Percentiles rank a stretch among this genome's conserved stretches.
These are phyloP conservation scores for Tolypocladium ovalisporum DNA, from an alignment of 2,329 filamentous ascomycete species.

Conservation along the genomic window DNA sequence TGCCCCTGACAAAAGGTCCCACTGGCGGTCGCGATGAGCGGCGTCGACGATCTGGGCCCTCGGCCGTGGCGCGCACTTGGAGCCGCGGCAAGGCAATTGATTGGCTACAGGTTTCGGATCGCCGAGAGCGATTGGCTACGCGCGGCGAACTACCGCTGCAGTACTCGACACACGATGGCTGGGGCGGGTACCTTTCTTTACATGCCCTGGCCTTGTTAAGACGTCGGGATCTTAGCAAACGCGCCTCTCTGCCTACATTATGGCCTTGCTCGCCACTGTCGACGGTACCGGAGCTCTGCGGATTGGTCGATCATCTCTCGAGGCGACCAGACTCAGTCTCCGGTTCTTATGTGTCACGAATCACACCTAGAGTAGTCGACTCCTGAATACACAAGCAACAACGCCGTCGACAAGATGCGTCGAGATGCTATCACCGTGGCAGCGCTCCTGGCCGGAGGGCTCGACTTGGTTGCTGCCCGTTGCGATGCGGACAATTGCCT, in stretches of 20 bases:
- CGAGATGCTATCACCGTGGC: slow-evolving; percentile 1
- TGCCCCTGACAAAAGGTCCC: background rate
- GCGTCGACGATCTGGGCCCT: background rate
- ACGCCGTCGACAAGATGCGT: background rate
- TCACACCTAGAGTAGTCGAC: too few relatives aligned
- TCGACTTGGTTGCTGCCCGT: slow-evolving; percentile 3
- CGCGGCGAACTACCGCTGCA: background rate
- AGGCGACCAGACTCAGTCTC: background rate
- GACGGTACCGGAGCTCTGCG: background rate
- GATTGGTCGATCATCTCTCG: background rate
- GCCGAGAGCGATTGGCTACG: background rate
- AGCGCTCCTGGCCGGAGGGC: slow-evolving; percentile 1
- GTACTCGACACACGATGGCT: background rate
- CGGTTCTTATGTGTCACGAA: too few relatives aligned
- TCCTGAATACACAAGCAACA: background rate
- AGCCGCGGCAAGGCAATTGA: background rate
- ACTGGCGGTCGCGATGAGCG: background rate
- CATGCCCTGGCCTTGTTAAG: background rate
- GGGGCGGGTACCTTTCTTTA: background rate
- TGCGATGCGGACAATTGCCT: slow-evolving; percentile 27
- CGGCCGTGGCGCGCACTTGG: background rate
- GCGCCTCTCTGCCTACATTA: background rate
- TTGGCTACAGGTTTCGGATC: background rate
- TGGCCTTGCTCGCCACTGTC: background rate
- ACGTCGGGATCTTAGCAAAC: background rate